Conservation (phyloP, 2,329 filamentous ascomycete species). For the Aspergillus thermomutatus region DNA sequence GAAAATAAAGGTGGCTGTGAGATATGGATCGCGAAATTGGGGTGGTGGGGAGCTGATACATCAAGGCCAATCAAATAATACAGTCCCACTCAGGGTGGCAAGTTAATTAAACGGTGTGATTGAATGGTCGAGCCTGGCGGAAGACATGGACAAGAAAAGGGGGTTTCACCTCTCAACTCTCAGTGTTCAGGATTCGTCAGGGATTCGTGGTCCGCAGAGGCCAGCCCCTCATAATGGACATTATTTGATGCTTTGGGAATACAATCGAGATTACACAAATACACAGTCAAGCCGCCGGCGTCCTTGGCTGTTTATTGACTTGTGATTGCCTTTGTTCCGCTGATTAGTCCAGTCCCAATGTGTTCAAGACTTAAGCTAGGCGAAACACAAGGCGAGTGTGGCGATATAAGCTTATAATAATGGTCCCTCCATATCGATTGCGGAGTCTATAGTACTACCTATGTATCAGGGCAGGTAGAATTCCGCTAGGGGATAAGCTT, state of each 20-base stretch:
- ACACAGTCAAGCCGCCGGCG: background rate
- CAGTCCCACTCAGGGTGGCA: background rate
- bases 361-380: background rate
- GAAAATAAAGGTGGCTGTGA: background rate
- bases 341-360: background rate
- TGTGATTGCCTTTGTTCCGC: background rate
- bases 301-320: background rate
- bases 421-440: background rate
- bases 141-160: background rate
- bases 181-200: background rate
- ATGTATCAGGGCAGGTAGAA: background rate
- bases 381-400: background rate
- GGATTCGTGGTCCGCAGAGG: background rate
- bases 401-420: background rate
- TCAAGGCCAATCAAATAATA: background rate
- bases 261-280: background rate
- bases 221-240: too few species aligned
- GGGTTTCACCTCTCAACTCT: background rate
- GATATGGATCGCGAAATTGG: background rate
- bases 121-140: too few species aligned
- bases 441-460: background rate
- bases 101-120: background rate
- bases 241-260: background rate
- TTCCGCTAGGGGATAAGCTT: background rate
- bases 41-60: background rate